Evolutionary conservation across 1,139 yeast genomes (phyloP), one percentile per base, ranked within the genome.

Genomic region (Debaryomyces fabryi): DNA sequence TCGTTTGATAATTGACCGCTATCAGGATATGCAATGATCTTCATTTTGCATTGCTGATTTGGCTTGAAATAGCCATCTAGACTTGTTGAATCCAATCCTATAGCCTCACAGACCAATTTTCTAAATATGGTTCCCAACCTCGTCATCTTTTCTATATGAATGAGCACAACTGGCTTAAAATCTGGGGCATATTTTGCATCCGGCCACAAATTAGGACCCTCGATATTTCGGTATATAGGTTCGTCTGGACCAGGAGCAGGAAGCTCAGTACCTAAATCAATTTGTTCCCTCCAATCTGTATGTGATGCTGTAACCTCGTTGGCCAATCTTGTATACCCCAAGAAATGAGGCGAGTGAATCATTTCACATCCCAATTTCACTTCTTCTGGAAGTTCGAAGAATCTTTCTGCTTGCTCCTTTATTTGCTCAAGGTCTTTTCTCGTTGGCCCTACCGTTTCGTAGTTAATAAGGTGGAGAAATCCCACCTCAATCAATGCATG

Each of bases 171-270:
- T 0, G 72, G 70, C 50, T 76, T 66, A 60, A 84, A 84, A 1
- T 71, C 61, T 0, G 88, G 88, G 2, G 81, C 64, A n/a, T 62
- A 63, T 3, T 58, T 43, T 18, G 68, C 71, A 40, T 77, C 76
- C 0, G 88, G 85, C 83, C 85, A 85, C 49, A 76, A 64, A 55
- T 83, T 83, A 10, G 90, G 89, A 0, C 90, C 90, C 53, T 81
- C 84, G 46, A 85, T 71, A 53, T 82, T 80, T 48, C 71, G 66
- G 68, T 84, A 85, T 15, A 79, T 55, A 0, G 85, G 86, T 21
- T 72, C 79, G 12, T 64, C 74, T 16, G 65, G 54, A 2, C 58
- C 60, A 0, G 85, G 83, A 5, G 76, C 72, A 1, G 81, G 79
- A 21, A 80, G 66, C 48, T 83, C 86, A 1, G 86, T 82, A 3